phyloP scores from a whole-genome alignment of 768 basidiomycete genomes.

The Mycena capillaripes region DNA sequence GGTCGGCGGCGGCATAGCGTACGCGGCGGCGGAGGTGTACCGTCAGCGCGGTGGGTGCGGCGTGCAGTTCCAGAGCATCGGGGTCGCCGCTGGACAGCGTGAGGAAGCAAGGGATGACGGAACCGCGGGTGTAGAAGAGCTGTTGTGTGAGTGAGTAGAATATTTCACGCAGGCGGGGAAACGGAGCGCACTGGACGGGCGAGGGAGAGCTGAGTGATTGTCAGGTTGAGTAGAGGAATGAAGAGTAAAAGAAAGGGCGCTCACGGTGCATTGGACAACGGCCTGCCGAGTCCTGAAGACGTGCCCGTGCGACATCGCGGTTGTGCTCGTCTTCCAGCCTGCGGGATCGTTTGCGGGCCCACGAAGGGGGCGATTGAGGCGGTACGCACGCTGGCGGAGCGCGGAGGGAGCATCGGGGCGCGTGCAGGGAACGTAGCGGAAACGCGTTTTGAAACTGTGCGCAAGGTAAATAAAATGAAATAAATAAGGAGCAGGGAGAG shows the following conservation, averaged over 20 bases:
- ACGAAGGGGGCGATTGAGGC: neutral
- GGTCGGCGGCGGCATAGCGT: conserved; percentile 35
- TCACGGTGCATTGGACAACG: conserved; percentile 10
- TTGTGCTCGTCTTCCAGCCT: neutral
- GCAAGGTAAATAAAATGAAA: no score
- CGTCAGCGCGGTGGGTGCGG: conserved; percentile 41
- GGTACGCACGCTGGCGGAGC: conserved; percentile 14
- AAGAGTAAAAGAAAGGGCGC: neutral
- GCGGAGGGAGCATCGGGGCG: neutral
- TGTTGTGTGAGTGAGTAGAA: conserved; percentile 14
- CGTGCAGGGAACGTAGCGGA: conserved; percentile 20
- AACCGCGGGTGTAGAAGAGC: conserved; percentile 56
- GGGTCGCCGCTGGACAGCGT: conserved; percentile 45
- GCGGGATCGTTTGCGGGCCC: neutral
- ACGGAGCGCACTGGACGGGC: neutral
- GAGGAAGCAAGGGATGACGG: conserved; percentile 53
- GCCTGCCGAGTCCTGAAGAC: conserved; percentile 14
- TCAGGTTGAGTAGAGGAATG: neutral
- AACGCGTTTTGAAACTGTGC: conserved; percentile 9
- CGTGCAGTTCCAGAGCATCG: conserved; percentile 48
- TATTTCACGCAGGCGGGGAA: neutral
- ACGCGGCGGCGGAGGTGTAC: conserved; percentile 48
- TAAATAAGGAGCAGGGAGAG: no score
- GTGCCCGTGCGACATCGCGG: conserved; percentile 6
- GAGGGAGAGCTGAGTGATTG: conserved; percentile 16